Conservation (phyloP, 1,284 basidiomycete genomes). For the Sanghuangporus sanghuang region DNA sequence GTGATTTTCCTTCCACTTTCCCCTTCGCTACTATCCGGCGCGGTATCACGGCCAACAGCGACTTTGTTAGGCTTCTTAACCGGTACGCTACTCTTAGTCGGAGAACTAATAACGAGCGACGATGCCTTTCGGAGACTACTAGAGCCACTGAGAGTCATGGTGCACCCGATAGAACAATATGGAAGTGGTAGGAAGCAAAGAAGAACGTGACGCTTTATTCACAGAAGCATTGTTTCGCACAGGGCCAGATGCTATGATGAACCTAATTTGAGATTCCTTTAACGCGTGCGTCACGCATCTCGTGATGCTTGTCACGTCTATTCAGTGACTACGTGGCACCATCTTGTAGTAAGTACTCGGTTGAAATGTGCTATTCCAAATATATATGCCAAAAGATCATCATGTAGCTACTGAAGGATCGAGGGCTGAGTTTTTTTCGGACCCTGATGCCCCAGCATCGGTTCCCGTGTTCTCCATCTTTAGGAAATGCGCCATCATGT, state of each 20-base stretch:
- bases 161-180: not conserved
- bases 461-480: not conserved
- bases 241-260: not conserved
- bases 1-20: constrained; percentile 23
- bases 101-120: constrained; percentile 7
- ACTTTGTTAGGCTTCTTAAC: not conserved
- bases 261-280: not conserved
- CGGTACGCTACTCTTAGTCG: not conserved
- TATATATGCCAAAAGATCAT: not conserved
- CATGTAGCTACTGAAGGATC: not conserved
- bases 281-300: not conserved
- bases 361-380: not conserved
- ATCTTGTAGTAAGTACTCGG: not conserved
- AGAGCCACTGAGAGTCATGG: not conserved
- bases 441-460: not conserved
- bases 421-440: not conserved
- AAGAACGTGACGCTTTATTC: not conserved
- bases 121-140: constrained; percentile 11
- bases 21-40: constrained; percentile 40
- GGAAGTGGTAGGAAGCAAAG: not conserved
- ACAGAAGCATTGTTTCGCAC: not conserved
- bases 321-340: not conserved
- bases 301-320: not conserved
- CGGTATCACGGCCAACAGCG: not conserved
- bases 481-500: constrained; percentile 6